Conservation (phyloP, 352 stramenopile species). For the Lagenidium sp. region DNA sequence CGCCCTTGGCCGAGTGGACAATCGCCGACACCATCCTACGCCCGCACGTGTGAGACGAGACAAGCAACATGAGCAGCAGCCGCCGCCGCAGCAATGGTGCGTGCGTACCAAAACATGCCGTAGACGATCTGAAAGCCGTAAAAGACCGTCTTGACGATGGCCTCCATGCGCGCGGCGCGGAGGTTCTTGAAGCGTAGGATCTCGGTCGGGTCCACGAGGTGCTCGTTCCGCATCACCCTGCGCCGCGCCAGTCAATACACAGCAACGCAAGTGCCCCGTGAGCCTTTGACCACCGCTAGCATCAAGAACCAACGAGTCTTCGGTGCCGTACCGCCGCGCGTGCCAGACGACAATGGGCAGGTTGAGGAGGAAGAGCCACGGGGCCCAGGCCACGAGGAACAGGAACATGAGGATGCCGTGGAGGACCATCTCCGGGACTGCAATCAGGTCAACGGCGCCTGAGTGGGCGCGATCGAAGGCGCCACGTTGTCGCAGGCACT, state of each 20-base stretch:
- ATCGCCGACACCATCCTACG: constrained; percentile 82
- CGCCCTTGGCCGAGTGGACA: constrained; percentile 49
- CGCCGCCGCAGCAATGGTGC: too few relatives aligned
- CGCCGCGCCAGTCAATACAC: background rate
- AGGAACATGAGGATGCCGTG: constrained; percentile 70
- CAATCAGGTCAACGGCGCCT: too few relatives aligned
- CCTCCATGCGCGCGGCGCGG: constrained; percentile 61
- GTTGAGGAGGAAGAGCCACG: constrained; percentile 75
- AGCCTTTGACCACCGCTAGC: background rate
- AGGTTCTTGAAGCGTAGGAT: constrained; percentile 86
- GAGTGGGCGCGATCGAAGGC: too few relatives aligned
- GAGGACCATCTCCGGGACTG: constrained; percentile 68
- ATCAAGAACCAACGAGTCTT: background rate
- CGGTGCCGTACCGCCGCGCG: constrained; percentile 34
- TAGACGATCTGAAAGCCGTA: constrained; percentile 86
- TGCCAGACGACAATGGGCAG: constrained; percentile 72
- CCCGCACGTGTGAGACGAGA: background rate
- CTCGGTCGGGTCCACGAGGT: constrained; percentile 79
- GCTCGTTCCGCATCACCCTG: constrained; percentile 59
- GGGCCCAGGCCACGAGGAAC: constrained; percentile 62
- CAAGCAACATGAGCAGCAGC: too few relatives aligned
- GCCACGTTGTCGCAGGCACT: background rate
- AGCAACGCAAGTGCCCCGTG: background rate
- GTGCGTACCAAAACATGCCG: constrained; percentile 83
- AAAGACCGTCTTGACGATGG: constrained; percentile 80